These are phyloP conservation scores for Monosporascus sp. DNA, from an alignment of 2,329 filamentous ascomycete genomes.

Conservation along the genomic window DNA sequence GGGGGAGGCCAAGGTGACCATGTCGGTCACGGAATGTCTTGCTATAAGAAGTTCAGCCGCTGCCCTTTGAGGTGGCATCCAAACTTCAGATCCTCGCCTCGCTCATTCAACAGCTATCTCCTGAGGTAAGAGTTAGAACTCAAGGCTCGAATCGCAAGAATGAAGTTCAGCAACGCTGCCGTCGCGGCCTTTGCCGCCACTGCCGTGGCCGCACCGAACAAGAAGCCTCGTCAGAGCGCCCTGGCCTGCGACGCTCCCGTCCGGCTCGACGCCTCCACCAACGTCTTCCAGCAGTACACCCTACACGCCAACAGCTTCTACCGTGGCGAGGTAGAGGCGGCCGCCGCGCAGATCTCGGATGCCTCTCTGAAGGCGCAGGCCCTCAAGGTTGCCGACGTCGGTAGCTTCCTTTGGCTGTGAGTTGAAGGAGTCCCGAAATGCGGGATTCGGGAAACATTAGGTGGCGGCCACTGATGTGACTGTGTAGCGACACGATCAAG, in stretches of 20 bases:
- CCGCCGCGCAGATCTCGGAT: slow-evolving; percentile 21
- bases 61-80: slow-evolving; percentile 6
- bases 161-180: slow-evolving; percentile 24
- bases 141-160: slow-evolving; percentile 9
- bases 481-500: slow-evolving; percentile 41
- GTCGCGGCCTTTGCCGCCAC: slow-evolving; percentile 22
- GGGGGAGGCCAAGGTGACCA: background rate
- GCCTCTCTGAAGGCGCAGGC: slow-evolving; percentile 51
- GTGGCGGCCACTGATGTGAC: slow-evolving; percentile 3
- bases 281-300: slow-evolving; percentile 24
- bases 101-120: slow-evolving; percentile 13
- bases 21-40: background rate
- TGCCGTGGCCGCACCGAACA: slow-evolving; percentile 22
- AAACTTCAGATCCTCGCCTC: slow-evolving; percentile 10
- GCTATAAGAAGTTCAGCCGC: slow-evolving; percentile 21
- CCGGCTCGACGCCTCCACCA: slow-evolving; percentile 25
- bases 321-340: slow-evolving; percentile 22
- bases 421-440: slow-evolving; percentile 10
- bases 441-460: too few species aligned
- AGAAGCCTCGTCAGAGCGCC: slow-evolving; percentile 10
- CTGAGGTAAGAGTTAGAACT: too few species aligned
- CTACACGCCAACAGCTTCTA: slow-evolving; percentile 28
- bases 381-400: slow-evolving; percentile 47
- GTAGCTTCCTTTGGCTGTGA: slow-evolving; percentile 51
- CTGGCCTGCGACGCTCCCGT: slow-evolving; percentile 22